Conservation (phyloP, 2,329 filamentous ascomycete species). For the Botrytis byssoidea region DNA sequence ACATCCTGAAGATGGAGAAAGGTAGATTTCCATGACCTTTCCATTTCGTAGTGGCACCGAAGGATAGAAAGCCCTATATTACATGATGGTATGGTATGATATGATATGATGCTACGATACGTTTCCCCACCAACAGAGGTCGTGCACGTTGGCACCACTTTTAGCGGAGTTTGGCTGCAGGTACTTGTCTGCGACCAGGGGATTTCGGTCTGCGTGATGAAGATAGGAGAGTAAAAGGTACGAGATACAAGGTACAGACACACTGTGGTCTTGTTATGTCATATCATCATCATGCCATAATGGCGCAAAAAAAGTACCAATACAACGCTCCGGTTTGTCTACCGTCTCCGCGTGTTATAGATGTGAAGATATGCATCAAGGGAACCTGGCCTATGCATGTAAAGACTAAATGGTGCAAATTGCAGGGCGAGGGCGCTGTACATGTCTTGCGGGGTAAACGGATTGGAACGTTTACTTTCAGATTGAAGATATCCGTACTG, state of each 20-base stretch:
- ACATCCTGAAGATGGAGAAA: background rate
- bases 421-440: background rate
- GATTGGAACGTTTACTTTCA: background rate
- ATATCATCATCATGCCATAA: background rate
- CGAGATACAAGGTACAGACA: background rate
- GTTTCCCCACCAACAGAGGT: constrained; percentile 3
- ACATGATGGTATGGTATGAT: background rate
- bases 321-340: background rate
- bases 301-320: background rate
- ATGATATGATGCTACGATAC: background rate
- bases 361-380: background rate
- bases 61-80: constrained; percentile 7
- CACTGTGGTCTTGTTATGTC: background rate
- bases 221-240: background rate
- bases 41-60: background rate
- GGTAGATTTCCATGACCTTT: background rate
- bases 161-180: constrained; percentile 10
- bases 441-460: background rate
- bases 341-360: background rate
- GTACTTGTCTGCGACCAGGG: background rate
- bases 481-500: background rate
- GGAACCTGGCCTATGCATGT: background rate
- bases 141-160: constrained; percentile 7
- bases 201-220: background rate
- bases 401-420: background rate